Base-by-base conservation (phyloP, 805 yeast genomes). In the Grigorovia yakushimaensis region DNA sequence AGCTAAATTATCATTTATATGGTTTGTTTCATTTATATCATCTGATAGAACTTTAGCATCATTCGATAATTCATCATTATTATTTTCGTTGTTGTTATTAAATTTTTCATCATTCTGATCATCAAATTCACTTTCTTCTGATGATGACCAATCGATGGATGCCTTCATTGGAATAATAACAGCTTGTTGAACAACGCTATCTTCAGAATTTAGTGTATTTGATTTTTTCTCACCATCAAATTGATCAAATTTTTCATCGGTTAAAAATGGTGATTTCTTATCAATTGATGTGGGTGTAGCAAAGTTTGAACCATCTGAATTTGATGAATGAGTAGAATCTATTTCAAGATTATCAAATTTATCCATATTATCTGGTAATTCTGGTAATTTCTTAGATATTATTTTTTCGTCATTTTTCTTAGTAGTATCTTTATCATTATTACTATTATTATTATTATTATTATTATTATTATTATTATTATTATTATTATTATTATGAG, bases 101-200 rank as follows among this genome's bases (percentile, higher is more conserved):
- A 7, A 27, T 13, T 19, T 33, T 9, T 22, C 43, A 27, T 41
- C 44, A 9, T 36, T 27, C 7, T 40, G 37, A 1, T 39, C 43
- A 10, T 41, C 47, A 19, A 48, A 52, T 17, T 46, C 55, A 17
- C 53, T 59, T 42, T 83, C 93, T 51, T 84, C 95, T 54, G 84
- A 95, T 46, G 88, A 83, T 15, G 91, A 83, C 88, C 96, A 93
- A 3, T 89, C 81, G 61, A 91, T 72, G 40, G 82, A 79, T 0
- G 96, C 86, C 62, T 84, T 87, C 23, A 83, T 76, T 0, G 97
- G 96, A n/a, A 84, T 78, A 4, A 91, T 82, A 4, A 82, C 79
- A 5, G 84, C 76, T 11, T 84, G 64, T 52, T 79, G 86, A 20
- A 78, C 13, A 15, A 15, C 41, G 21, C 6, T 11, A 18, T 43